Conservation (phyloP, 495 filamentous ascomycete species). For the Hypoxylon lienhwacheense region DNA sequence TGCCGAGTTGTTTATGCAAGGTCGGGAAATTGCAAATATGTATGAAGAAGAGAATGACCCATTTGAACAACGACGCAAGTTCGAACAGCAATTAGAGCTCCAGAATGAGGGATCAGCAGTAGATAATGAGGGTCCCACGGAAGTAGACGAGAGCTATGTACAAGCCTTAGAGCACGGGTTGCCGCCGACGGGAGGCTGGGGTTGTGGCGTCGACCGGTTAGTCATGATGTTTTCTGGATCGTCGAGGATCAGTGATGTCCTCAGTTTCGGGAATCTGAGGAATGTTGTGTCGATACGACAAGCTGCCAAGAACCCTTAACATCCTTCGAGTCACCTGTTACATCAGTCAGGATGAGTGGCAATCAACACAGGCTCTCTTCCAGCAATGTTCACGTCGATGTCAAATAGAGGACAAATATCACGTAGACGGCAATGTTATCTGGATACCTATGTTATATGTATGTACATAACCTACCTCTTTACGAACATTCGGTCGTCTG, state of each 20-base stretch:
- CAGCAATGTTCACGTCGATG: too few relatives aligned
- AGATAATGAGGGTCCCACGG: constrained; percentile 25
- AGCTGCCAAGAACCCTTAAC: constrained; percentile 18
- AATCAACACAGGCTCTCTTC: too few relatives aligned
- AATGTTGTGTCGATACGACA: constrained; percentile 57
- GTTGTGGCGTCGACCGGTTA: constrained; percentile 85
- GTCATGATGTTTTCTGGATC: constrained; percentile 83
- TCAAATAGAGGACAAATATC: too few relatives aligned
- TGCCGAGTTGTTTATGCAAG: constrained; percentile 82
- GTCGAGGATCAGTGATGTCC: constrained; percentile 74
- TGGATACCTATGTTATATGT: too few relatives aligned
- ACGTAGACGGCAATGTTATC: too few relatives aligned
- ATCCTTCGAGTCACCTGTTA: too few relatives aligned
- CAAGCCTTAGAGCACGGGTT: constrained; percentile 82
- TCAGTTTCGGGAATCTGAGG: constrained; percentile 84
- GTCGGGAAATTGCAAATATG: constrained; percentile 83
- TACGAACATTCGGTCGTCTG: too few relatives aligned
- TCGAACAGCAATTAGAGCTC: constrained; percentile 55
- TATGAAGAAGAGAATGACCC: constrained; percentile 99
- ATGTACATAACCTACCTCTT: too few relatives aligned
- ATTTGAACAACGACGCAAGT: constrained; percentile 81
- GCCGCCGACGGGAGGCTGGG: constrained; percentile 95
- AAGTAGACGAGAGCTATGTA: constrained; percentile 82
- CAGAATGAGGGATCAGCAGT: constrained; percentile 30
- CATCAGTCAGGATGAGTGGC: too few relatives aligned